Base-by-base conservation (phyloP, 192 early-diverging fungal genomes). In the Coemansia sp. region DNA sequence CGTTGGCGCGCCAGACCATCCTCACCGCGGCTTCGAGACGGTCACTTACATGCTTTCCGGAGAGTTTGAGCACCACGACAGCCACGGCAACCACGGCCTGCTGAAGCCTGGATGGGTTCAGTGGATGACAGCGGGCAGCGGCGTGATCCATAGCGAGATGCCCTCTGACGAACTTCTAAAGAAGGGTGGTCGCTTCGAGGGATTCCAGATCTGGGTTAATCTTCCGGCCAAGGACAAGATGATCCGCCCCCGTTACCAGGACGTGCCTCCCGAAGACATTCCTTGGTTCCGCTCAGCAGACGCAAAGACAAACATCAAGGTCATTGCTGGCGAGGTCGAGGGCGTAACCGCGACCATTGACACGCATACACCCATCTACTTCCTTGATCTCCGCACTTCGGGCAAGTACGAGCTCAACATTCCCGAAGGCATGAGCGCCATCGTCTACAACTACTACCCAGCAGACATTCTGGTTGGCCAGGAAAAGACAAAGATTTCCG, bases 271-370 rank as follows among this genome's bases (percentile, higher is more conserved):
- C 38, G 74, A 84, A 32, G 76, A 90, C 22, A 90, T 96, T 22
- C 89, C 90, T 37, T 77, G 86, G 34, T 91, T 87, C 11, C 54
- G 67, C 60, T 78, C 76, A 3, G 51, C 64, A 11, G 80, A 85
- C 76, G 69, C 66, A 18, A 67, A 71, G 36, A 77, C 79, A 12
- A 71, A 56, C 11, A 88, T 94, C 79, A 93, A 92, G 66, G 93
- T 98, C 56, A 94, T 95, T 72, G 93, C 94, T 3, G 96, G 96
- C n/a, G 84, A 90, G 60, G 86, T 88, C 14, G 89, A 89, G 66
- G 93, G 87, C 35, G 83, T 88, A 14, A 78, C 87, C 51, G 90
- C 90, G 3, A 81, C 82, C 22, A 91, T 95, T 17, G 75, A 87
- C 51, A 95, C 95, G 2, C 81, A 88, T 39, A 93, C 90, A 1